These are phyloP conservation scores for Meira miltonrushii DNA, from an alignment of 1,284 basidiomycete genomes.

Conservation along the genomic window DNA sequence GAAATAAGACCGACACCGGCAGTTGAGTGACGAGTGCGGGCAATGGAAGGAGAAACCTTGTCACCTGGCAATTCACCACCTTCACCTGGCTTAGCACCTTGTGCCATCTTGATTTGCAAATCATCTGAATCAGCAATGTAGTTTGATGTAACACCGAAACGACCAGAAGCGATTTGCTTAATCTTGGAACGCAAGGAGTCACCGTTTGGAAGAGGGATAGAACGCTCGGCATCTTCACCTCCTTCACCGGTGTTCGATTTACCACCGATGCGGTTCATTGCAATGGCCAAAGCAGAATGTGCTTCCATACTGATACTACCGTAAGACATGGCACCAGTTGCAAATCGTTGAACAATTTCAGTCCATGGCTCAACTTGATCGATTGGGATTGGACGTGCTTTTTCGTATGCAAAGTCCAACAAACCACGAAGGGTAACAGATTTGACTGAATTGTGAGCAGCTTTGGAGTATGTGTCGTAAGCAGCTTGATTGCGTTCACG, in stretches of 20 bases:
- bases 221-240: slow-evolving; percentile 49
- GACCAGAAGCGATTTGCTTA: slow-evolving; percentile 50
- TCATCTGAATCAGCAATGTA: slow-evolving; percentile 49
- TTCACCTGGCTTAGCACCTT: slow-evolving; percentile 51
- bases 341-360: slow-evolving; percentile 50
- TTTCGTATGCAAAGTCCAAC: slow-evolving; percentile 43
- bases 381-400: slow-evolving; percentile 42
- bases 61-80: slow-evolving; percentile 50
- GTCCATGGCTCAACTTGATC: slow-evolving; percentile 52
- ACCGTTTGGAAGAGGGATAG: slow-evolving; percentile 48
- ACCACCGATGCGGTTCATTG: slow-evolving; percentile 49
- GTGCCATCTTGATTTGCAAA: slow-evolving; percentile 51
- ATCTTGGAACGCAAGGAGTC: slow-evolving; percentile 50
- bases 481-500: slow-evolving; percentile 46
- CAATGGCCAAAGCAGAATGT: slow-evolving; percentile 46
- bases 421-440: slow-evolving; percentile 45
- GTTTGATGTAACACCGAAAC: slow-evolving; percentile 47
- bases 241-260: slow-evolving; percentile 51
- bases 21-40: slow-evolving; percentile 47
- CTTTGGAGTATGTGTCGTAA: slow-evolving; percentile 45
- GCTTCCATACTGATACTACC: slow-evolving; percentile 51
- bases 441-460: slow-evolving; percentile 41
- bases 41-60: slow-evolving; percentile 49
- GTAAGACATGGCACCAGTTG: slow-evolving; percentile 51
- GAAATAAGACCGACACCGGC: slow-evolving; percentile 48